phyloP scores from a whole-genome alignment of 352 stramenopile genomes.

The Phytophthora brassicae region DNA sequence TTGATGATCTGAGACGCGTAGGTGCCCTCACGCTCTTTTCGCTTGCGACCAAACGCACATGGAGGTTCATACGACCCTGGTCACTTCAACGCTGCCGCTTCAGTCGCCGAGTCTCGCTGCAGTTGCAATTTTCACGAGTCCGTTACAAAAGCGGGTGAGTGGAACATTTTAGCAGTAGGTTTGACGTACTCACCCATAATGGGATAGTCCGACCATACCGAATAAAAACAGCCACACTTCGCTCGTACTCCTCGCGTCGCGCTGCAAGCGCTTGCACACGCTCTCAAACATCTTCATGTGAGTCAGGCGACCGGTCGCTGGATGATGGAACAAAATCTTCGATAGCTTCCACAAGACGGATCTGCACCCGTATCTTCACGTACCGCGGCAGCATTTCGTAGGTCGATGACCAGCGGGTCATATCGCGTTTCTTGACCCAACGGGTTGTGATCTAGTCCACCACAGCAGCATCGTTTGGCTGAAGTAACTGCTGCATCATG shows the following conservation, averaged over 20 bases:
- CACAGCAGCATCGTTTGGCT: constrained; percentile 9
- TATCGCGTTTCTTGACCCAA: constrained; percentile 2
- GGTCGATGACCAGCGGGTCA: constrained; percentile 10
- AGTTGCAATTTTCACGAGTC: neutral
- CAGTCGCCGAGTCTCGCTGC: no score
- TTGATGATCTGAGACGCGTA: no score
- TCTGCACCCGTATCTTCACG: neutral
- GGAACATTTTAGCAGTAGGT: constrained; percentile 4
- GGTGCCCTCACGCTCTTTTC: no score
- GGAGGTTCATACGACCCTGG: no score
- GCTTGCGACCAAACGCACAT: no score
- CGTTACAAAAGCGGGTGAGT: neutral
- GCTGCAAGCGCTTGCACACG: constrained; percentile 25
- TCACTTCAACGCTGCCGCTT: no score
- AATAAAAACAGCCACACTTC: constrained; percentile 12
- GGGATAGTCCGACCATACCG: constrained; percentile 18
- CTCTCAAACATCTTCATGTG: constrained; percentile 23
- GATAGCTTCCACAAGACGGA: neutral
- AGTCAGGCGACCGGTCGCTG: neutral
- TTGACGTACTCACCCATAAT: constrained; percentile 15
- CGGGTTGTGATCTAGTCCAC: neutral
- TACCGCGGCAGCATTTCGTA: constrained; percentile 14
- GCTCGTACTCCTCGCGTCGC: neutral
- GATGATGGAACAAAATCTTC: constrained; percentile 9
- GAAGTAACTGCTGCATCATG: constrained; percentile 7